Evolutionary conservation across 2,329 filamentous ascomycete genomes (phyloP), one percentile per base, ranked within the genome.

Genomic region (Lojkania enalia): DNA sequence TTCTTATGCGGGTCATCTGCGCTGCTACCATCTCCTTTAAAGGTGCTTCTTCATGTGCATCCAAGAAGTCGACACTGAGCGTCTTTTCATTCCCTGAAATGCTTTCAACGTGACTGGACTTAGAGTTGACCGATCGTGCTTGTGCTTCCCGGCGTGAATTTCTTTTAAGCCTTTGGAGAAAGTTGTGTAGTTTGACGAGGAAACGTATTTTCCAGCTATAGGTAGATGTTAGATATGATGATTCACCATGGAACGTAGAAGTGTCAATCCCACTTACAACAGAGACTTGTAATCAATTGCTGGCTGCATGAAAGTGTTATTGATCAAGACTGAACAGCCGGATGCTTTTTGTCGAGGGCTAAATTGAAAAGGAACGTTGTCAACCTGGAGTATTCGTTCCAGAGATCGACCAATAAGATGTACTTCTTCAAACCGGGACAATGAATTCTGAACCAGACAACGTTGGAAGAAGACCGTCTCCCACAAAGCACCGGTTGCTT

Each of bases 161-260:
- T 27, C 23, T 27, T n/a, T n/a, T 27, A 37, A 6, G 11, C 11
- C 35, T 11, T 37, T 20, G 9, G 7, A 41, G 37, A 23, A 32
- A 35, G 6, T 14, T 14, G 19, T 33, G 35, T 5, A 33, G 6
- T 30, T 42, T 42, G 9, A 35, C 20, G 20, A 42, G 30, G 15
- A 42, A 42, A 16, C 39, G 19, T 18, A 42, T 7, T 27, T 42
- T 42, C 39, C 39, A 42, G 18, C 30, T 42, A 25, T 3, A 31
- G 6, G 12, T 6, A 14, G 19, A 35, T 19, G 13, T 31, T 31
- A 6, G 23, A 19, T 33, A 5, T n/a, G 7, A 27, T 7, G 11
- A 37, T n/a, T 39, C 27, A 5, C 6, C 7, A 7, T 15, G 5
- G 36, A 39, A 16, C 12, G n/a, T 32, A 15, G 30, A 9, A 12